Evolutionary conservation across 1,284 basidiomycete species (phyloP), one percentile per base, ranked within the genome.

Genomic region (Malassezia restricta): DNA sequence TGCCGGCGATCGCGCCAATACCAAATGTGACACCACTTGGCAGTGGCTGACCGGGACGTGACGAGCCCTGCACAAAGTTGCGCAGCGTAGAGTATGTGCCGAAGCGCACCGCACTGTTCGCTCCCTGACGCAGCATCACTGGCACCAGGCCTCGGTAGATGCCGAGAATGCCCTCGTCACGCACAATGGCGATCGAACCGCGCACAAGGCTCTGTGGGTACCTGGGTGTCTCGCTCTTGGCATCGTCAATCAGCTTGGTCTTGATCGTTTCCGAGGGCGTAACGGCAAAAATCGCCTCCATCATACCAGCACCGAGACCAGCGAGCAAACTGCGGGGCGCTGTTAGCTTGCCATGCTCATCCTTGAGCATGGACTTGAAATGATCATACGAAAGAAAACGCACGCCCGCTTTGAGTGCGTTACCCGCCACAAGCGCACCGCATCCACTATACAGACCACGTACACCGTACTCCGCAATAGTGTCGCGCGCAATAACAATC

Each of bases 231-330:
- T 84, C 79, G 17, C 83, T 81, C 73, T 90, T 88, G 5, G 87
- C 83, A 65, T 96, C 92, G 70, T 92, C 90, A 59, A 98, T 92
- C 58, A 96, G 81, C 73, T 96, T 96, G 32, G 31, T 46, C 89
- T 98, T 98, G 78, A 98, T 95, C 0, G 92, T 96, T 75, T 98
- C 92, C 7, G 87, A 90, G 0, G 92, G 94, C 0, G 92, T 96
- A 6, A 96, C 92, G 1, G 91, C 92, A 54, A 96, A 82, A 27
- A 96, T 74, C 1, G 92, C 91, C 75, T 98, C 92, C 73, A 80
- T 84, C 82, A 94, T 83, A 8, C 94, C 92, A 2, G 94, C 94
- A 40, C 89, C 90, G 5, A 98, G 77, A 37, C 94, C 92, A 46
- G 94, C 89, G 82, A 71, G 20, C 46, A 55, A 40, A 31, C 56